Base-by-base conservation (phyloP, 257 asterid species). In the Capsicum baccatum region DNA sequence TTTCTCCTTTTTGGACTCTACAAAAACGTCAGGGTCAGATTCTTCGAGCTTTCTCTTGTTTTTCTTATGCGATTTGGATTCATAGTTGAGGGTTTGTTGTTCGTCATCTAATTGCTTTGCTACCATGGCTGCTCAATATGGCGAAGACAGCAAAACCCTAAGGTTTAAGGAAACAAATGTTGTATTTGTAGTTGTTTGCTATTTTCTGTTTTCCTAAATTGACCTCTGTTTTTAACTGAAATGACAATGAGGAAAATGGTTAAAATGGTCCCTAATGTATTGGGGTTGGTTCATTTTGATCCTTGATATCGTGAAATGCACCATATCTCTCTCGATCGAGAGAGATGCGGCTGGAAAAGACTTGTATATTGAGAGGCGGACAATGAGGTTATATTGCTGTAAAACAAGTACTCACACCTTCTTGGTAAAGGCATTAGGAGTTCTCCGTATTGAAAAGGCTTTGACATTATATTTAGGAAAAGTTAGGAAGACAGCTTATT, bases 31-130 rank as follows among this genome's bases (percentile, higher is more conserved):
- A 12, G 19, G 16, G 55, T 89, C 74, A 12, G 19, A 12, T 50
- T 89, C 92, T 85, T 92, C 97, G 7, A 82, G 90, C 88, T 88
- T 94, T 80, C 99, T 87, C 91, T 93, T 95, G 37, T 88, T 88
- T 91, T 90, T 93, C 86, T 91, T 91, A 56, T 85, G 93, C 11
- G 86, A 84, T 93, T 86, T 87, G 33, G 83, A 70, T 8, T 90
- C 93, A 68, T 52, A 80, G 21, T 85, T 83, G 17, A 44, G 85
- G 62, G 91, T 74, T 85, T 80, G 86, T 55, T 89, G 55, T 56
- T 82, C 84, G 14, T 2, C 56, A 42, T 55, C 85, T n/a, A 66
- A 59, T 21, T 37, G 80, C 3, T 68, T 83, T 52, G 68, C 64
- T 66, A 70, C 85, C 85, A 83, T 83, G 66, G 68, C 85, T 83